Base-by-base conservation (phyloP, 768 basidiomycete species). In the Dacryopinax primogenitus region DNA sequence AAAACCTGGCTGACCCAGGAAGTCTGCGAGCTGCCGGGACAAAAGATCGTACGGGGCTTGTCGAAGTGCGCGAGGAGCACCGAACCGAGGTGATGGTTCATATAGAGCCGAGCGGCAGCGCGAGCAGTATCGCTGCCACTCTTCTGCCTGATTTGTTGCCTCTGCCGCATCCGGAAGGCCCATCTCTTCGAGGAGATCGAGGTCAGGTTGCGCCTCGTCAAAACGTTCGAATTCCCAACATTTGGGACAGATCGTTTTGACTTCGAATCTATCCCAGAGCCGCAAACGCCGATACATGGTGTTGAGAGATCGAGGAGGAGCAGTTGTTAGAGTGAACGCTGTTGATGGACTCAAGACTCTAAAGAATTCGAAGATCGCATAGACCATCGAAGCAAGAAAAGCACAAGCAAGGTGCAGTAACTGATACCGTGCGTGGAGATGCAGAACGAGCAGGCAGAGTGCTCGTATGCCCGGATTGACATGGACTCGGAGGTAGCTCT, bases 1-100 rank as follows among this genome's bases (percentile, higher is more conserved):
- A 3, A 74, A 45, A 0, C 72, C 73, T 11, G 71, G n/a, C n/a
- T 62, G 61, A 28, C 18, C 26, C 4, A 62, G 61, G 9, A 62
- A 18, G n/a, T 62, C 23, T 18, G 15, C 18, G 4, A 62, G 61
- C 21, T 62, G 61, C 11, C 15, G 30, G n/a, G 18, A 18, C 4
- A 62, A 7, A 4, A 33, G 61, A 11, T 18, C 15, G 35, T 12
- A 33, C n/a, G 61, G 61, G n/a, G n/a, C n/a, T n/a, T n/a, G n/a
- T n/a, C n/a, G n/a, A n/a, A n/a, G n/a, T n/a, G n/a, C n/a, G n/a
- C n/a, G n/a, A n/a, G n/a, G n/a, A n/a, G n/a, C n/a, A n/a, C n/a
- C n/a, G n/a, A n/a, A n/a, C n/a, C n/a, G n/a, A n/a, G n/a, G n/a
- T n/a, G n/a, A n/a, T n/a, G n/a, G n/a, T n/a, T n/a, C n/a, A n/a